A percentile compares a stretch with the other conserved stretches of the same genome.
Evolutionary conservation across 2,329 filamentous ascomycete species (phyloP).

Genomic region (Onygenales sp.): DNA sequence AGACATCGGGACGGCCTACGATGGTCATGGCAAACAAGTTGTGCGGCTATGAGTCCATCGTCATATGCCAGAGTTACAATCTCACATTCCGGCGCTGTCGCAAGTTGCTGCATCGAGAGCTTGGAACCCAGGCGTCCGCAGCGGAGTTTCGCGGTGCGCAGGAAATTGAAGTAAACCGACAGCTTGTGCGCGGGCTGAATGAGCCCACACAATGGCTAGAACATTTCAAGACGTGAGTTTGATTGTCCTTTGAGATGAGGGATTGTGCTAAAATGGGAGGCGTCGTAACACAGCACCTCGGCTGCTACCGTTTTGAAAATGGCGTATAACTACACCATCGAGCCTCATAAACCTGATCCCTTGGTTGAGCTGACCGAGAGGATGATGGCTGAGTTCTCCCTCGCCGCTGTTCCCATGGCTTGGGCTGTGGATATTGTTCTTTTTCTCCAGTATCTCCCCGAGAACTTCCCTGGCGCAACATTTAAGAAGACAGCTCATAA

Average conservation of each 20-base stretch:
- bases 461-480: constrained; percentile 36
- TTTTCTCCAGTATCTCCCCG: constrained; percentile 31
- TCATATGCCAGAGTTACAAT: constrained; percentile 16
- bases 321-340: constrained; percentile 38
- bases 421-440: constrained; percentile 41
- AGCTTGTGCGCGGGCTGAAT: constrained; percentile 10
- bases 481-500: constrained; percentile 35
- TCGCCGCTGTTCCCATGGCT: constrained; percentile 32
- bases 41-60: constrained; percentile 18
- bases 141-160: constrained; percentile 13
- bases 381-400: constrained; percentile 32
- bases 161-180: constrained; percentile 12
- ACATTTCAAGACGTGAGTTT: constrained; percentile 13
- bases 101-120: constrained; percentile 18
- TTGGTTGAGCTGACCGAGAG: constrained; percentile 34
- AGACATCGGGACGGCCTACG: constrained; percentile 23
- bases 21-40: constrained; percentile 18
- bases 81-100: constrained; percentile 16
- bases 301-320: constrained; percentile 36
- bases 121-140: constrained; percentile 20
- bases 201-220: constrained; percentile 12
- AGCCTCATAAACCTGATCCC: constrained; percentile 30
- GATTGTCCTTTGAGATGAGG: neutral
- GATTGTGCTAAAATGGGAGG: constrained; percentile 7
- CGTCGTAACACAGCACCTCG: constrained; percentile 21